A percentile compares a stretch with the other conserved stretches of the same genome.
Conservation (phyloP, 1,284 basidiomycete genomes). For the Neotropicomus parvogracilis region DNA sequence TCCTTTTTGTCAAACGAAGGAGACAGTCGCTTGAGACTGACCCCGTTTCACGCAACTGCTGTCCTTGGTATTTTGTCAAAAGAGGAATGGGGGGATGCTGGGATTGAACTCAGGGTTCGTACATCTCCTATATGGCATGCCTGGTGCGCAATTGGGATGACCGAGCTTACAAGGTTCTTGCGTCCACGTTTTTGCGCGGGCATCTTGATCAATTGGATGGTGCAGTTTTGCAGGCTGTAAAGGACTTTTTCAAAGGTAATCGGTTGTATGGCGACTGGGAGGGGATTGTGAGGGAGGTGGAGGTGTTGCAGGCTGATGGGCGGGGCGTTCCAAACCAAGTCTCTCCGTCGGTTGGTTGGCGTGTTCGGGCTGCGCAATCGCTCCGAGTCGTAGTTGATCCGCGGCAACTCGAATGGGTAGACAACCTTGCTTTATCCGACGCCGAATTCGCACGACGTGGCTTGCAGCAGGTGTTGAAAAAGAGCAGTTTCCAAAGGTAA, state of each 20-base stretch:
- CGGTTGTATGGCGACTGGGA: conserved; percentile 13
- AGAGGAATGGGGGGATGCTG: conserved; percentile 37
- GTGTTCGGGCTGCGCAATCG: conserved; percentile 17
- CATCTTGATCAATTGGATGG: conserved; percentile 24
- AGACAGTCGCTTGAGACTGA: conserved; percentile 29
- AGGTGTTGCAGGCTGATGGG: conserved; percentile 2
- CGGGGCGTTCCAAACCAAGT: not conserved
- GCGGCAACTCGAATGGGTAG: conserved; percentile 45
- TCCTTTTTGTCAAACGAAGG: conserved; percentile 29
- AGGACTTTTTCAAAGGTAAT: conserved; percentile 20
- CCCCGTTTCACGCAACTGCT: conserved; percentile 26
- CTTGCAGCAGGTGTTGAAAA: conserved; percentile 37
- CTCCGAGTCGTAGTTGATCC: conserved; percentile 41
- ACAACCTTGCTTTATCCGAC: conserved; percentile 38
- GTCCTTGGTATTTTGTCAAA: conserved; percentile 35
- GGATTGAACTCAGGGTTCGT: conserved; percentile 33
- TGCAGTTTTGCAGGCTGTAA: conserved; percentile 11
- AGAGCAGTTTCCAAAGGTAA: conserved; percentile 42
- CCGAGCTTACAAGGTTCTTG: conserved; percentile 21
- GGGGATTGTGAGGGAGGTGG: conserved; percentile 12
- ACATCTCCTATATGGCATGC: not conserved
- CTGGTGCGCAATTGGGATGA: conserved; percentile 3
- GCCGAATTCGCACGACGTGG: conserved; percentile 35
- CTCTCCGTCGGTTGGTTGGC: conserved; percentile 17
- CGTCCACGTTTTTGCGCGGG: conserved; percentile 22